Conservation (phyloP, 371 early-diverging fungal species). For the Rhizopus delemar region DNA sequence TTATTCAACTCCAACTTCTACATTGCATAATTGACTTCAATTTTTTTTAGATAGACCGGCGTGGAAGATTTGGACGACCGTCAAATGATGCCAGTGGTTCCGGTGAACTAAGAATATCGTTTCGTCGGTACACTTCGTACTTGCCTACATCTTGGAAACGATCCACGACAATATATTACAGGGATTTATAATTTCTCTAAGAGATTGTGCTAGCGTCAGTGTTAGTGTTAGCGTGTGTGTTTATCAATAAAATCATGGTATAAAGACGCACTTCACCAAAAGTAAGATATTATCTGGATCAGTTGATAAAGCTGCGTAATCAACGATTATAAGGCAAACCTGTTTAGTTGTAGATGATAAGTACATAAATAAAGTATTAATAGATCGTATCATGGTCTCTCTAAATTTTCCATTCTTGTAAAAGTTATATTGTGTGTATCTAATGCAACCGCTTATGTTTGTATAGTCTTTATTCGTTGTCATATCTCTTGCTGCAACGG, state of each 20-base stretch:
- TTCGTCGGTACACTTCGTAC: constrained; percentile 17
- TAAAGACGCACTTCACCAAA: constrained; percentile 17
- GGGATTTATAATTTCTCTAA: constrained; percentile 19
- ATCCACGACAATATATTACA: constrained; percentile 20
- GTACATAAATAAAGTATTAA: constrained; percentile 11
- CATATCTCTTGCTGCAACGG: constrained; percentile 13
- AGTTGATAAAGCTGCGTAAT: constrained; percentile 21
- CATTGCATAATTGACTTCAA: constrained; percentile 5
- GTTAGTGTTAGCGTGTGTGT: constrained; percentile 10
- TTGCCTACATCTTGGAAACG: constrained; percentile 21
- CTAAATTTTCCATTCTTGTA: neutral
- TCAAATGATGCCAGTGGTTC: constrained; percentile 10
- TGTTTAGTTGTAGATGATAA: constrained; percentile 18
- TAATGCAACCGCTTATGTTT: constrained; percentile 2
- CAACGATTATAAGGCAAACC: constrained; percentile 18
- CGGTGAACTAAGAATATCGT: constrained; percentile 11
- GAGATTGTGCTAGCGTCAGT: constrained; percentile 5
- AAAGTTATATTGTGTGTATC: constrained; percentile 4
- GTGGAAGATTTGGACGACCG: constrained; percentile 14
- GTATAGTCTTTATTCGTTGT: constrained; percentile 10
- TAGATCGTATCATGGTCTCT: constrained; percentile 11
- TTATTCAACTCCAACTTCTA: neutral
- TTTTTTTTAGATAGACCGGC: constrained; percentile 10
- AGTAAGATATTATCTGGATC: constrained; percentile 20
- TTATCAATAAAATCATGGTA: constrained; percentile 10